Base-by-base conservation (phyloP, 495 filamentous ascomycete species). In the Aspergillus heteromorphus region DNA sequence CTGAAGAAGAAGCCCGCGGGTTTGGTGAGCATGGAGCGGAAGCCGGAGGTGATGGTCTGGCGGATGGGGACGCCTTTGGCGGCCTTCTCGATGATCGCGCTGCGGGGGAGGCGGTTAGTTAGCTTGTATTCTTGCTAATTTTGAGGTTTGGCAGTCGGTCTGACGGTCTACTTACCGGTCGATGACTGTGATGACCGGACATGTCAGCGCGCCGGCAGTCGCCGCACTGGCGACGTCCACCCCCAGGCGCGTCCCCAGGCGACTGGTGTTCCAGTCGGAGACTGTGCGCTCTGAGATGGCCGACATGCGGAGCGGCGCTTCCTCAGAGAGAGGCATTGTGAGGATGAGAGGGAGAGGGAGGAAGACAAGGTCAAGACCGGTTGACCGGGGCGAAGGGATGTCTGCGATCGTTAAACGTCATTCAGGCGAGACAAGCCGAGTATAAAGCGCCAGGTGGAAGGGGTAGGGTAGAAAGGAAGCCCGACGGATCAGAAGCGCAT, bases 41-140 rank as follows among this genome's bases (percentile, higher is more conserved):
- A 66, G 31, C 86, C 87, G 58, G 69, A 65, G 51, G 76, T 79
- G 60, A 96, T 73, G 43, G 88, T 92, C 45, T 73, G 66, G 43
- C 70, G 69, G 54, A 97, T 84, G n/a, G 87, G 79, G 57, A 79
- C 79, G 51, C 85, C 82, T 60, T 91, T 92, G 40, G 89, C 91
- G 14, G 92, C 89, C 74, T 96, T 96, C 72, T 97, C 91, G 71
- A 97, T 96, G 63, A 98, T 95, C 10, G 85, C 89, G 49, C 90
- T 96, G 61, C 23, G 48, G 14, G 31, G 14, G 31, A 21, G 31
- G 13, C 23, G 8, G 52, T 62, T 40, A 65, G 31, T 58, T 57
- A 51, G 17, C n/a, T n/a, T n/a, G n/a, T n/a, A n/a, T n/a, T n/a
- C n/a, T n/a, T n/a, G n/a, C n/a, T n/a, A n/a, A 16, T 6, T 45